Percentiles rank a stretch among this genome's conserved stretches.
Evolutionary conservation across 2,329 filamentous ascomycete species (phyloP).

Genomic region (Neofusicoccum ribis): DNA sequence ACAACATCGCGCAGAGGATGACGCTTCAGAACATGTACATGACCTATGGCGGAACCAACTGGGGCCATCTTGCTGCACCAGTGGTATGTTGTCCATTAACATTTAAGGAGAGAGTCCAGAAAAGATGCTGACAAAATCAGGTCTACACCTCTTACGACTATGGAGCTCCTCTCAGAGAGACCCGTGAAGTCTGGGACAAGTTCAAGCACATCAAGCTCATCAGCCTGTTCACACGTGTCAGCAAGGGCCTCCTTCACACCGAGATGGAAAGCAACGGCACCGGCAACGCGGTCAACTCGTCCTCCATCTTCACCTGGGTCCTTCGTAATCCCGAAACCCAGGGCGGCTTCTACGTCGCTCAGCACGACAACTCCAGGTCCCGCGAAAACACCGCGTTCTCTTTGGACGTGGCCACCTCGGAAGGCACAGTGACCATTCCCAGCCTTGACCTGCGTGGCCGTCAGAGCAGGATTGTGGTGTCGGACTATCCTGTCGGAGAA

Average conservation of each 20-base stretch:
- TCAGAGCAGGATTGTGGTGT: constrained; percentile 62
- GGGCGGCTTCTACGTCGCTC: constrained; percentile 60
- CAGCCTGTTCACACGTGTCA: constrained; percentile 60
- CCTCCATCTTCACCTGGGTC: constrained; percentile 55
- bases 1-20: constrained; percentile 61
- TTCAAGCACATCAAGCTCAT: constrained; percentile 65
- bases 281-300: constrained; percentile 54
- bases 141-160: constrained; percentile 63
- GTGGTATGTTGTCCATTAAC: constrained; percentile 28
- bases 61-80: constrained; percentile 60
- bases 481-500: constrained; percentile 57
- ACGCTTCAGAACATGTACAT: constrained; percentile 65
- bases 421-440: constrained; percentile 56
- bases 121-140: too few relatives aligned
- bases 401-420: constrained; percentile 57
- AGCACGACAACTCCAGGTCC: constrained; percentile 56
- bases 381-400: constrained; percentile 55
- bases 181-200: constrained; percentile 58
- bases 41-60: constrained; percentile 65
- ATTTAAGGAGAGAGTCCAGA: too few relatives aligned
- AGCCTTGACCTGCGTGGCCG: constrained; percentile 60
- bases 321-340: constrained; percentile 60
- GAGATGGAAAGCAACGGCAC: constrained; percentile 54
- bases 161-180: constrained; percentile 61
- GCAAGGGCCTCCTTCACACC: constrained; percentile 58